Conservation (phyloP, 2,329 filamentous ascomycete genomes). For the Xylaria sp. region DNA sequence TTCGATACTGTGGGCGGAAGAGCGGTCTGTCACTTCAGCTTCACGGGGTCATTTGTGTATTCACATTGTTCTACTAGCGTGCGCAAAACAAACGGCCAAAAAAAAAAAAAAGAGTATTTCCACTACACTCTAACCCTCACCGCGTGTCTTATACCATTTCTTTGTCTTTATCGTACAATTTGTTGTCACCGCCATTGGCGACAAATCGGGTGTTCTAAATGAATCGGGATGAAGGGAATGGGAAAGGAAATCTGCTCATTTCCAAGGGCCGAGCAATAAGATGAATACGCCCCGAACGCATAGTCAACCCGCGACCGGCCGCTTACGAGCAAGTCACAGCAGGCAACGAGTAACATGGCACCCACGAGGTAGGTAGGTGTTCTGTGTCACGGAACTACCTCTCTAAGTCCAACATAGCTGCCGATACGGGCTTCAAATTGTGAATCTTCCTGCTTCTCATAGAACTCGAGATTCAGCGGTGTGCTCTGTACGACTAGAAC, state of each 20-base stretch:
- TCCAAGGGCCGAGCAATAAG: background rate
- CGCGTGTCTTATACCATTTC: conserved; percentile 32
- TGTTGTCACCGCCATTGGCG: conserved; percentile 20
- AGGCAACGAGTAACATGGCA: conserved; percentile 20
- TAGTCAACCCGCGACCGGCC: conserved; percentile 9
- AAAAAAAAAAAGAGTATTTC: conserved; percentile 2
- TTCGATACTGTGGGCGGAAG: background rate
- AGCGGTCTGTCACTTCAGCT: background rate
- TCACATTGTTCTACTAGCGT: conserved; percentile 1
- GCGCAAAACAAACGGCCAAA: background rate
- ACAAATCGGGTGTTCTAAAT: conserved; percentile 30
- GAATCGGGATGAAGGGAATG: conserved; percentile 12
- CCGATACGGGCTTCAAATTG: conserved; percentile 10
- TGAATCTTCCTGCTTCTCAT: conserved; percentile 4
- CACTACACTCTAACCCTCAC: conserved; percentile 5
- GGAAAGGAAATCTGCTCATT: conserved; percentile 5
- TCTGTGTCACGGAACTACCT: conserved; percentile 29
- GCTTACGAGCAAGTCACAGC: conserved; percentile 9
- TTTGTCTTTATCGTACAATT: conserved; percentile 17
- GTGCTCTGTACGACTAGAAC: conserved; percentile 25
- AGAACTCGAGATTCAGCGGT: conserved; percentile 24
- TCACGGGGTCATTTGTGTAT: background rate
- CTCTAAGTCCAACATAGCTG: conserved; percentile 28
- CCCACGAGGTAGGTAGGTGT: conserved; percentile 33
- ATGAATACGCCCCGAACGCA: conserved; percentile 14